These are phyloP conservation scores for Globisporangium orthogonon DNA, from an alignment of 352 stramenopile genomes.

Conservation along the genomic window DNA sequence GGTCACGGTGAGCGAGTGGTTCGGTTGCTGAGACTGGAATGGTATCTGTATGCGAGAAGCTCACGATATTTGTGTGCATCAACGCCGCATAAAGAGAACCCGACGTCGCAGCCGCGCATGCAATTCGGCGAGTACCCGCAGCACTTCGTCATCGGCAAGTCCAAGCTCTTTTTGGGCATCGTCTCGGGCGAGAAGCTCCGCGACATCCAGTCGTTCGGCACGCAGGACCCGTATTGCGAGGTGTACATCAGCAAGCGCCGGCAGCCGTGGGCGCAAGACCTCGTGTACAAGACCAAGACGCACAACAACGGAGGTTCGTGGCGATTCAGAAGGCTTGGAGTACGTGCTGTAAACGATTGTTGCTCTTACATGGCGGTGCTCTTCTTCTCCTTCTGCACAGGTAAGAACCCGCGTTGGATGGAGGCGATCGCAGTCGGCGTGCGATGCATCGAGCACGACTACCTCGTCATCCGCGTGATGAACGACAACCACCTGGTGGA, in stretches of 20 bases:
- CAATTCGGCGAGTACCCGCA: conserved; percentile 69
- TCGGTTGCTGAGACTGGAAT: background rate
- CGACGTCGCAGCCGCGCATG: conserved; percentile 45
- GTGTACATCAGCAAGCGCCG: conserved; percentile 54
- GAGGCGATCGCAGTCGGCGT: conserved; percentile 50
- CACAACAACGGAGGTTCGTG: conserved; percentile 66
- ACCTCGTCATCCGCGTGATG: conserved; percentile 72
- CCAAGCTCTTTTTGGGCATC: conserved; percentile 63
- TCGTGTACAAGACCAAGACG: conserved; percentile 66
- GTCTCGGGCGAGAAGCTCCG: conserved; percentile 68
- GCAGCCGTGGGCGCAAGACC: conserved; percentile 31
- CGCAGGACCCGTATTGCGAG: conserved; percentile 68
- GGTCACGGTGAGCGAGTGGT: conserved; percentile 44
- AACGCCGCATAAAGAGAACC: conserved; percentile 42
- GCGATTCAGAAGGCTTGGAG: no score
- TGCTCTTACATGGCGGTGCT: background rate
- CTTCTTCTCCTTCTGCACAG: conserved; percentile 7
- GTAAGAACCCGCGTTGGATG: conserved; percentile 75
- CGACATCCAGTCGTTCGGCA: conserved; percentile 71
- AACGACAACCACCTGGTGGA: conserved; percentile 77
- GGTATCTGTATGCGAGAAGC: background rate
- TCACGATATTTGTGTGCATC: background rate
- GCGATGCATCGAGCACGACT: conserved; percentile 79
- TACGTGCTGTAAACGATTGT: background rate
- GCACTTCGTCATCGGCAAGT: conserved; percentile 69